A percentile compares a stretch with the other conserved stretches of the same genome.
Conservation (phyloP, 1,284 basidiomycete genomes). For the Clitocybe nebularis region DNA sequence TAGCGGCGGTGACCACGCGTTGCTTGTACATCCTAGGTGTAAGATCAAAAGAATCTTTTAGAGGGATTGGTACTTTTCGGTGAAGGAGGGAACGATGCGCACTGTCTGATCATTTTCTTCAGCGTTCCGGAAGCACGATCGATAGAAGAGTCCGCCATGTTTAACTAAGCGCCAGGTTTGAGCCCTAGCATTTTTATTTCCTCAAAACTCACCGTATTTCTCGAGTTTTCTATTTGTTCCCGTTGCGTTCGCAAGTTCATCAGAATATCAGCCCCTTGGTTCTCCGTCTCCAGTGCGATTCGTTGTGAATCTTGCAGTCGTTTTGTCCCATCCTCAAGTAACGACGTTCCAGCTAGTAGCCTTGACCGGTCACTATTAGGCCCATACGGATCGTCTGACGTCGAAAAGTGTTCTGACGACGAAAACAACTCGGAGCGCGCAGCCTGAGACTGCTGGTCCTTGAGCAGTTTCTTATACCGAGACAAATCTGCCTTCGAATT, state of each 20-base stretch:
- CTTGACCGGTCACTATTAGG: slow-evolving; percentile 67
- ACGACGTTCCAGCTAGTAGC: slow-evolving; percentile 69
- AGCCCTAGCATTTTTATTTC: slow-evolving; percentile 2
- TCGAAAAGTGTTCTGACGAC: slow-evolving; percentile 43
- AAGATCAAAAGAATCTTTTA: slow-evolving; percentile 34
- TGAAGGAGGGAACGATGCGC: slow-evolving; percentile 19
- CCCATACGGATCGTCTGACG: slow-evolving; percentile 81
- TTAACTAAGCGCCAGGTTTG: slow-evolving; percentile 41
- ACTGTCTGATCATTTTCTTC: slow-evolving; percentile 78
- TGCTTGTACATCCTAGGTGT: slow-evolving; percentile 76
- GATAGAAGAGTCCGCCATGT: slow-evolving; percentile 67
- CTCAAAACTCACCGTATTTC: slow-evolving; percentile 76
- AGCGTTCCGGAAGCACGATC: slow-evolving; percentile 72
- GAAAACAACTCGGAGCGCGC: slow-evolving; percentile 62
- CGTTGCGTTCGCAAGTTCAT: slow-evolving; percentile 83
- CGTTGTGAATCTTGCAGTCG: slow-evolving; percentile 89
- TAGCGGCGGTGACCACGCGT: slow-evolving; percentile 65
- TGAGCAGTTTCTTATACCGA: slow-evolving; percentile 75
- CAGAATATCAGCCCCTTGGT: slow-evolving; percentile 91
- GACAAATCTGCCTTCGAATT: slow-evolving; percentile 71
- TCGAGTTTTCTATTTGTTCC: slow-evolving; percentile 93
- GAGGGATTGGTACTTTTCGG: slow-evolving; percentile 14
- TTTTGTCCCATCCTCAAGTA: slow-evolving; percentile 75
- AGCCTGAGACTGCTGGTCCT: slow-evolving; percentile 55
- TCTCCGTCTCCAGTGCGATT: slow-evolving; percentile 94